Evolutionary conservation across 2,329 filamentous ascomycete species (phyloP).

Genomic region (Xylaria sp.): DNA sequence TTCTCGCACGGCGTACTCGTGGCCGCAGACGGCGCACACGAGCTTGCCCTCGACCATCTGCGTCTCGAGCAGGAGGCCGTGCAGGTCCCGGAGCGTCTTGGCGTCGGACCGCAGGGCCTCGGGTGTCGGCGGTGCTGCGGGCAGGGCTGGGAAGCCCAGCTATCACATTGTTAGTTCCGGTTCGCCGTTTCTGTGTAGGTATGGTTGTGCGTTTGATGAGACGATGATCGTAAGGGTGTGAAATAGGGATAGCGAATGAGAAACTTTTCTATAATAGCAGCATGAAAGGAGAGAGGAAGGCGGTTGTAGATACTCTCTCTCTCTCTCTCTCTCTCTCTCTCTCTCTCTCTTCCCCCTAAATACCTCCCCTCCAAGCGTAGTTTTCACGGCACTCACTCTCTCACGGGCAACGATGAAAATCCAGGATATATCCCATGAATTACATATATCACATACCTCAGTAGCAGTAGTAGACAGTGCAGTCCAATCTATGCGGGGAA

Average conservation of each 20-base stretch:
- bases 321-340: too few species aligned
- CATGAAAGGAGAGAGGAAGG: background rate
- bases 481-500: slow-evolving; percentile 89
- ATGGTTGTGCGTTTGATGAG: background rate
- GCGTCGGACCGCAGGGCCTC: slow-evolving; percentile 73
- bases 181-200: background rate
- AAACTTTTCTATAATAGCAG: background rate
- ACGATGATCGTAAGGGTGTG: background rate
- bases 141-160: slow-evolving; percentile 82
- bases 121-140: slow-evolving; percentile 69
- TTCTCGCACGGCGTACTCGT: slow-evolving; percentile 94
- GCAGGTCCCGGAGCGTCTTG: slow-evolving; percentile 78
- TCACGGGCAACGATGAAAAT: too few species aligned
- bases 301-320: background rate
- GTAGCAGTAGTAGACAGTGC: slow-evolving; percentile 78
- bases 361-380: background rate
- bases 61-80: slow-evolving; percentile 86
- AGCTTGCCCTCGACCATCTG: slow-evolving; percentile 89
- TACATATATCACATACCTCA: slow-evolving; percentile 67
- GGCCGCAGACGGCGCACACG: slow-evolving; percentile 89
- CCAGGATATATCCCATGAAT: background rate
- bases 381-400: background rate
- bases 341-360: too few species aligned
- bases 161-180: slow-evolving; percentile 51
- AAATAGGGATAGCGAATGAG: background rate